phyloP scores from a whole-genome alignment of 805 yeast genomes.

The Barnettozyma vustinii region DNA sequence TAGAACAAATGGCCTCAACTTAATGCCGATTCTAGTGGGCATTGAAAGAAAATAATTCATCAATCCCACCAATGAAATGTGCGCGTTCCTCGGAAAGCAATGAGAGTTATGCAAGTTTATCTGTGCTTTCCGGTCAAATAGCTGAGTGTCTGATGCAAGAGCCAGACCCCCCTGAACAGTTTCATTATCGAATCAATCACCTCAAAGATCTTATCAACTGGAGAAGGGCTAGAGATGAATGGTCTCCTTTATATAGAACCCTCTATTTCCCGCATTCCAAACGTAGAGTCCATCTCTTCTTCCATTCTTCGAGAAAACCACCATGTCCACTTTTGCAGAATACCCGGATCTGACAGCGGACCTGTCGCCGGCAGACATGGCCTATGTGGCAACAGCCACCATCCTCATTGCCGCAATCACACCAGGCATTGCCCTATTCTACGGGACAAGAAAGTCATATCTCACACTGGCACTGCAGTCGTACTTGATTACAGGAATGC shows the following conservation, averaged over 20 bases:
- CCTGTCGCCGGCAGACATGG: conserved; percentile 42
- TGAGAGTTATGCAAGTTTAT: neutral
- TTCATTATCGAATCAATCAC: neutral
- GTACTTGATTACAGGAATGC: conserved; percentile 62
- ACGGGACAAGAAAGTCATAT: conserved; percentile 84
- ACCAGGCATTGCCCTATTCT: conserved; percentile 89
- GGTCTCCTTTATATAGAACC: neutral
- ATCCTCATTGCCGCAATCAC: conserved; percentile 67
- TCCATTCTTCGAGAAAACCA: neutral
- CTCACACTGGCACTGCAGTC: conserved; percentile 75
- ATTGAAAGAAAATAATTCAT: neutral
- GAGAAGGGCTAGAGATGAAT: neutral
- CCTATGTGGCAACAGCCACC: conserved; percentile 32
- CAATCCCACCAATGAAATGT: neutral
- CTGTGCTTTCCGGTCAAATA: neutral
- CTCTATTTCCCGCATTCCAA: no score
- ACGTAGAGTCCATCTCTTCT: neutral
- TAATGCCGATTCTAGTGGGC: neutral
- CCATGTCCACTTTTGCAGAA: neutral
- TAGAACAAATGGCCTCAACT: no score
- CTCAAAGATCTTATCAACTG: neutral
- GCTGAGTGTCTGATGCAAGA: no score
- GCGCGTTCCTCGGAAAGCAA: neutral
- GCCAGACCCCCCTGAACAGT: no score
- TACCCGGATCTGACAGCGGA: conserved; percentile 33